Base-by-base conservation (phyloP, 352 stramenopile genomes). In the Elongisporangium prolatum region DNA sequence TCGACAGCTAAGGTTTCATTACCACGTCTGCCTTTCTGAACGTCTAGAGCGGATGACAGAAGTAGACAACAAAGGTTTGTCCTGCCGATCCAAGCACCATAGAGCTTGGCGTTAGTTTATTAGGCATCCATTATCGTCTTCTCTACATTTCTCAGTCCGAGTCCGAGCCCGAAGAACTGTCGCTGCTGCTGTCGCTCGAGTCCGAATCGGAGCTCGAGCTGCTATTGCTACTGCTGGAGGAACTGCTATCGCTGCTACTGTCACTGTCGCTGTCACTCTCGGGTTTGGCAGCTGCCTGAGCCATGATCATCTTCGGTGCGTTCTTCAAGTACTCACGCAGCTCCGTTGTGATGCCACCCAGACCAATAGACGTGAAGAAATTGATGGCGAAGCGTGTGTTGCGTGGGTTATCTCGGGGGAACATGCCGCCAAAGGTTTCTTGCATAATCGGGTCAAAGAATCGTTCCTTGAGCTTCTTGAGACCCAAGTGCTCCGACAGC, bases 311-410 rank as follows among this genome's bases (percentile, higher is more conserved):
- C 67, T 97, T 98, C 2, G 96, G 95, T 21, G 95, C 93, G 66
- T 98, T 98, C 83, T 98, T 98, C 14, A 99, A 75, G 72, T 97
- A 97, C 63, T 98, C 89, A 34, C 97, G 89, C 56, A 99, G 81
- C 14, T 92, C 91, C 52, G 98, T 97, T 5, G 98, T 99, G 20
- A 99, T 80, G 2, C 96, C 97, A 24, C 97, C 98, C 17, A 99
- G 80, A 65, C 97, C 97, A 58, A 99, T 99, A 8, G 87, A 97
- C 38, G 98, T 99, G 80, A 99, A 99, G 71, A 99, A 99, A 63
- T 99, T 99, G 82, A 99, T 99, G 4, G 97, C 96, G 64, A 99
- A 99, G 18, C 97, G 92, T 55, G 96, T 99, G 72, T 99, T 98
- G 48, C 96, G 89, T 17, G 97, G 89, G 59, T 98, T 98, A 61